These are phyloP conservation scores for Phytophthora fragariae DNA, from an alignment of 352 stramenopile species.

Conservation along the genomic window DNA sequence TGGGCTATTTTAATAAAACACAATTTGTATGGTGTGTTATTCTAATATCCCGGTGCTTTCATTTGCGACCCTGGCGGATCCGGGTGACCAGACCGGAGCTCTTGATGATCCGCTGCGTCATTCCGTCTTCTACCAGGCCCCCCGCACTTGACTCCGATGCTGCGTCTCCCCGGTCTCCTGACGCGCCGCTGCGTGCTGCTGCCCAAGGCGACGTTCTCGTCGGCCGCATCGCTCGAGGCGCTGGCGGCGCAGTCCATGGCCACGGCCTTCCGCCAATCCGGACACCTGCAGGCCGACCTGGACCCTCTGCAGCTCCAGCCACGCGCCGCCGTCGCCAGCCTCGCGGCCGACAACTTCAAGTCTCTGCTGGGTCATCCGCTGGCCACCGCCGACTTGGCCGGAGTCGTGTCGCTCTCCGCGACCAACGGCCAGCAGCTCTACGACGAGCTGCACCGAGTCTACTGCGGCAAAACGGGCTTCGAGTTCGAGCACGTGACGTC, in stretches of 20 bases:
- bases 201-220: slow-evolving; percentile 36
- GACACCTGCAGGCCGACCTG: slow-evolving; percentile 78
- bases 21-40: no score
- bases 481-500: slow-evolving; percentile 83
- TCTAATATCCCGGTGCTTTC: not conserved
- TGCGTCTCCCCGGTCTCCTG: slow-evolving; percentile 59
- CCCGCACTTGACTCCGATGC: slow-evolving; percentile 40
- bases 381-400: slow-evolving; percentile 26
- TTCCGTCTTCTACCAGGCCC: slow-evolving; percentile 24
- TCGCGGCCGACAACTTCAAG: slow-evolving; percentile 57
- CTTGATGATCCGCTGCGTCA: slow-evolving; percentile 18
- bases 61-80: not conserved
- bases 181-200: slow-evolving; percentile 31
- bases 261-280: slow-evolving; percentile 74
- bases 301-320: slow-evolving; percentile 67
- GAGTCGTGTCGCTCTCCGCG: slow-evolving; percentile 33
- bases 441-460: slow-evolving; percentile 62
- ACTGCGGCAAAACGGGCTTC: slow-evolving; percentile 85
- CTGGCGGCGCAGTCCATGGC: slow-evolving; percentile 77
- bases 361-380: slow-evolving; percentile 51
- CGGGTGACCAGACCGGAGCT: not conserved
- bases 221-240: slow-evolving; percentile 60
- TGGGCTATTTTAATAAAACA: not conserved
- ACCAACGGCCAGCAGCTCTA: slow-evolving; percentile 60
- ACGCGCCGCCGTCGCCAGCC: slow-evolving; percentile 39